Evolutionary conservation across 139 green algal genomes (phyloP).

Genomic region (Volvox reticuliferus): DNA sequence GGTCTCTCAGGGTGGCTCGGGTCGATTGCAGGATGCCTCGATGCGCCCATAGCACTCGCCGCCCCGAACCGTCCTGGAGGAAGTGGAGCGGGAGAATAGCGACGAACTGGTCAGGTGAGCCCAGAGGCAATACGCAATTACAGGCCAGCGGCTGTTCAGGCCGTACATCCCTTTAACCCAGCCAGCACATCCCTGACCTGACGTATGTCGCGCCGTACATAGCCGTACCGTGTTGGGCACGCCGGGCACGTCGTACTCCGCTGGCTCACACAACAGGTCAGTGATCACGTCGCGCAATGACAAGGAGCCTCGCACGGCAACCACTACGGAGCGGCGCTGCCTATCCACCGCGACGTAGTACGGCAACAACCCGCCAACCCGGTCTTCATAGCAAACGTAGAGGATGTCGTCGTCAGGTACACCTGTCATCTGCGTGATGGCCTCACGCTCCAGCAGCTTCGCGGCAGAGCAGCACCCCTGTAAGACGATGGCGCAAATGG

Average conservation of each 20-base stretch:
- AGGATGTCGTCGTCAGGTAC: slow-evolving; percentile 11
- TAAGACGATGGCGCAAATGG: no score
- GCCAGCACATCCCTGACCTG: no score
- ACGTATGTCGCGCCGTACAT: not conserved
- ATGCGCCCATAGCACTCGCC: slow-evolving; percentile 50
- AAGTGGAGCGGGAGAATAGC: not conserved
- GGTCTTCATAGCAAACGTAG: slow-evolving; percentile 23
- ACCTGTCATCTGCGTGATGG: slow-evolving; percentile 43
- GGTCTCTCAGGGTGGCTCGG: slow-evolving; percentile 30
- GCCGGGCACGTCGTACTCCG: not conserved
- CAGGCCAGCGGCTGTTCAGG: not conserved
- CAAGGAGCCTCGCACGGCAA: slow-evolving; percentile 58
- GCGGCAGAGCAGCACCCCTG: slow-evolving; percentile 34
- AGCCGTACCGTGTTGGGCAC: not conserved
- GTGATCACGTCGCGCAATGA: slow-evolving; percentile 61
- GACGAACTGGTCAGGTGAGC: no score
- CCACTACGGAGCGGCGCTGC: slow-evolving; percentile 32
- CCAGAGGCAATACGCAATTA: no score
- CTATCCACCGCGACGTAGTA: slow-evolving; percentile 54
- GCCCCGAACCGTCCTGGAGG: not conserved
- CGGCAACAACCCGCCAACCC: slow-evolving; percentile 29
- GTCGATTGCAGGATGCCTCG: slow-evolving; percentile 51
- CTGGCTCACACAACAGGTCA: slow-evolving; percentile 47
- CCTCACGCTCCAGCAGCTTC: slow-evolving; percentile 44
- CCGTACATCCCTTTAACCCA: not conserved